Evolutionary conservation across 306 rosid genomes (phyloP), one percentile per base, ranked within the genome.

Genomic region (Vigna reflexopilosa): DNA sequence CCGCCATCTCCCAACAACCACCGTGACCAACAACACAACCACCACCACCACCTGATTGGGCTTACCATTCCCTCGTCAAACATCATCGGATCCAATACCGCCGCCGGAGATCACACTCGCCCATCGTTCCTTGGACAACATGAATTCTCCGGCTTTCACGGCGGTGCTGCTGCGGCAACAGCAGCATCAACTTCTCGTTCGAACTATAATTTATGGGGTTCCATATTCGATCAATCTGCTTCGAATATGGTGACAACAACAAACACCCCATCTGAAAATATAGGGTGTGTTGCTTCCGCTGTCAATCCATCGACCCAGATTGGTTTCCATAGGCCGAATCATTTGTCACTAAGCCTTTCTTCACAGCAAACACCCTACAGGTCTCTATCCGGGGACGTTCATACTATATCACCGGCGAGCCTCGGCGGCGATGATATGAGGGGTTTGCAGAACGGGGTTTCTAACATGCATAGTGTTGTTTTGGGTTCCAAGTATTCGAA

Each of bases 401-500:
- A 76, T 6, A 54, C 77, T 9, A 4, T 26, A 2, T 70, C 59
- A 15, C 70, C 54, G 45, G 73, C 6, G 72, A 77, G 2, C 69
- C 85, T 20, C 73, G 40, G 48, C 26, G 69, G 80, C n/a, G 20
- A 22, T 7, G 42, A 76, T 19, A 38, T 65, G 50, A 20, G 50
- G 30, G 71, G 61, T 20, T 55, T 55, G 30, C 61, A 55, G 14
- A 55, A 1, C 61, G 30, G 71, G 6, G 52, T 40, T 42, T 66
- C 52, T 10, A 17, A 17, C 28, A 42, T 66, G 71, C 52, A 73
- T 7, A 88, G 90, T 48, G 56, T 75, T 19, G 28, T 86, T 17
- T 62, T 87, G 77, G 90, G 93, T 32, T 88, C 97, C 0, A 93
- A 81, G 80, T 90, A 87, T 77, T 76, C 86, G 78, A 90, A 84